Evolutionary conservation across 2,329 filamentous ascomycete genomes (phyloP), one percentile per base, ranked within the genome.

Genomic region (Septoria linicola): DNA sequence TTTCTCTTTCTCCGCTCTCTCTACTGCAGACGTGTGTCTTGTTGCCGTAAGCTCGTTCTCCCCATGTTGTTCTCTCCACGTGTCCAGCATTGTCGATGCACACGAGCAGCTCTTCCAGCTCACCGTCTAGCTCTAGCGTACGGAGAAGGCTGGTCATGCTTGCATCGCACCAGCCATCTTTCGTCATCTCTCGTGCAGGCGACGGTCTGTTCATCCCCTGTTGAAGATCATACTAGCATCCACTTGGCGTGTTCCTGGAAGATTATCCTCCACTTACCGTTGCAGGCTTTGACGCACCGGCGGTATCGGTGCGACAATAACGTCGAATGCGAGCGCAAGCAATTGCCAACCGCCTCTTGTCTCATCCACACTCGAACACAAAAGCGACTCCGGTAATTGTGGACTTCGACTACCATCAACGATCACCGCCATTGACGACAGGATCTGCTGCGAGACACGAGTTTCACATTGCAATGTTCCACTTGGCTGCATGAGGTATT

Each of bases 131-230:
- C 25, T 32, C 37, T 25, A 14, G 30, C 41, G 19, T 34, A 32
- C 41, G 41, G 30, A 44, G 41, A 44, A 44, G 41, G 27, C 32
- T 21, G 41, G 20, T n/a, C 41, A 34, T 21, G 27, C 17, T 20
- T 21, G 16, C 19, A 20, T 14, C 16, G 17, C 31, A 23, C 21
- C 41, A 19, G 31, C 27, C 31, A 14, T 32, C 16, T 41, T 41
- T 40, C 49, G 49, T 46, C 49, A 45, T 51, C 32, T 34, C 32
- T 35, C 31, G 16, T 44, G 41, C 41, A 35, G 39, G 11, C 40
- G 16, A 41, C 40, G 37, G 40, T 6, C 10, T 44, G 10, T 25
- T 25, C 16, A 41, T 27, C n/a, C 46, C 46, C 31, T 36, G 46
- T 25, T 27, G 37, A n/a, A 42, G 41, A 49, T 43, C 46, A 37